Conservation (phyloP, 2,329 filamentous ascomycete species). For the Didymella lethalis region DNA sequence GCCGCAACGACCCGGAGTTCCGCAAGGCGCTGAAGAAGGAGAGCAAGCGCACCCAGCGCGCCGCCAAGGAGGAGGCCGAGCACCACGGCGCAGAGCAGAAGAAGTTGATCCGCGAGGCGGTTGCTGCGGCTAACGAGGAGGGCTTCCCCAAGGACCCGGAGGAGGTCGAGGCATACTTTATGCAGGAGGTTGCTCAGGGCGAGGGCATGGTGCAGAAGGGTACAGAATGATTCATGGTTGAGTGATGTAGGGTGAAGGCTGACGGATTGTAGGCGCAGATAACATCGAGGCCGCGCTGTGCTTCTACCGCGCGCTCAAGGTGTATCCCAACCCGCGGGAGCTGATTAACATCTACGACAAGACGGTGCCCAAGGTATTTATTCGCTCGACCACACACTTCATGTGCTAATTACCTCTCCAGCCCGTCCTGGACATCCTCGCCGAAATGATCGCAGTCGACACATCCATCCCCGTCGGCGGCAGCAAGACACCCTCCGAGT, state of each 20-base stretch:
- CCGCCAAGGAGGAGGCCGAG: conserved; percentile 75
- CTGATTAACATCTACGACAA: conserved; percentile 98
- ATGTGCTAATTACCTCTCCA: conserved; percentile 49
- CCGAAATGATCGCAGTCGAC: conserved; percentile 97
- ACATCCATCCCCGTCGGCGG: conserved; percentile 60
- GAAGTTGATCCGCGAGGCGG: conserved; percentile 75
- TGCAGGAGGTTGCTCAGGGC: conserved; percentile 90
- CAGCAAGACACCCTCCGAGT: conserved; percentile 48
- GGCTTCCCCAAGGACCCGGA: conserved; percentile 91
- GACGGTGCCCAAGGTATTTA: conserved; percentile 86
- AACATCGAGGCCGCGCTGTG: conserved; percentile 85
- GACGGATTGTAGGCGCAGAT: conserved; percentile 63
- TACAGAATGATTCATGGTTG: conserved; percentile 51
- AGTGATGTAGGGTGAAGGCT: conserved; percentile 16
- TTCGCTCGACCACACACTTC: no score
- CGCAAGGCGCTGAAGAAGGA: conserved; percentile 73
- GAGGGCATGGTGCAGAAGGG: conserved; percentile 84
- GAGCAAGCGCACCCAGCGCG: conserved; percentile 74
- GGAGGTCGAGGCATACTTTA: conserved; percentile 95
- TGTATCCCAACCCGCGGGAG: conserved; percentile 92
- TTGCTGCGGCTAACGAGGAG: conserved; percentile 85
- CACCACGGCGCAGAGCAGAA: conserved; percentile 71
- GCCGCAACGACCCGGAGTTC: conserved; percentile 70
- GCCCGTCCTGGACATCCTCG: conserved; percentile 93
- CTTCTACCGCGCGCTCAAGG: conserved; percentile 99